phyloP scores from a whole-genome alignment of 2,329 filamentous ascomycete species.

The Apiospora rasikravindrae region DNA sequence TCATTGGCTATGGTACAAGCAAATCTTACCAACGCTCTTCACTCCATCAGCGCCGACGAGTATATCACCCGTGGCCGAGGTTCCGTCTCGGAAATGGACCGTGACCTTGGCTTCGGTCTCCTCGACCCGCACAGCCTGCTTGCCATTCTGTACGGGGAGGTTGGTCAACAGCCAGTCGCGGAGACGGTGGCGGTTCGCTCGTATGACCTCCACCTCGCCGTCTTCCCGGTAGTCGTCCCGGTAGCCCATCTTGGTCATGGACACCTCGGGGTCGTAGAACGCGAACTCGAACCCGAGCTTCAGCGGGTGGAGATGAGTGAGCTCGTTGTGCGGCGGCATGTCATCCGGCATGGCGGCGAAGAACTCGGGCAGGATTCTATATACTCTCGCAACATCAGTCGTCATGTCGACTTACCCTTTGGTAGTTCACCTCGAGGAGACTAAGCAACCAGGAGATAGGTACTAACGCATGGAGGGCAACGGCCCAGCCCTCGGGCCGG shows the following conservation, averaged over 20 bases:
- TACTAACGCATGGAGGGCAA: constrained; percentile 20
- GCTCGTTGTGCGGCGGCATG: constrained; percentile 26
- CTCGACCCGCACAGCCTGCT: neutral
- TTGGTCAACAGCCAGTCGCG: neutral
- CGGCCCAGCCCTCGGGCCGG: constrained; percentile 22
- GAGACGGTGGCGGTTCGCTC: constrained; percentile 1
- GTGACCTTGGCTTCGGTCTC: neutral
- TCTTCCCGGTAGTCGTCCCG: constrained; percentile 4
- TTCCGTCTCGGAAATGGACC: neutral
- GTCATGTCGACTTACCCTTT: neutral
- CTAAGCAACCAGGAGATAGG: neutral
- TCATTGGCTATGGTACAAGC: neutral
- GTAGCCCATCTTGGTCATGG: constrained; percentile 21
- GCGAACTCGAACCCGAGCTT: constrained; percentile 25
- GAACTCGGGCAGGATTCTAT: constrained; percentile 15
- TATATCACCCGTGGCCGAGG: constrained; percentile 42
- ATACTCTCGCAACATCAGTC: neutral
- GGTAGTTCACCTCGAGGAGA: neutral
- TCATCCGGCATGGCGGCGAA: constrained; percentile 20
- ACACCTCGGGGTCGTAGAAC: constrained; percentile 20
- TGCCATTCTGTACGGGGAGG: neutral
- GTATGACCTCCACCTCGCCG: neutral
- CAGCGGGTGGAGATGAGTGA: constrained; percentile 27
- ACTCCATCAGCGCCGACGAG: constrained; percentile 47
- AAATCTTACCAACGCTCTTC: constrained; percentile 43